Percentiles rank a stretch among this genome's conserved stretches.
These are phyloP conservation scores for Candida michaelii DNA, from an alignment of 805 yeast species.

Conservation along the genomic window DNA sequence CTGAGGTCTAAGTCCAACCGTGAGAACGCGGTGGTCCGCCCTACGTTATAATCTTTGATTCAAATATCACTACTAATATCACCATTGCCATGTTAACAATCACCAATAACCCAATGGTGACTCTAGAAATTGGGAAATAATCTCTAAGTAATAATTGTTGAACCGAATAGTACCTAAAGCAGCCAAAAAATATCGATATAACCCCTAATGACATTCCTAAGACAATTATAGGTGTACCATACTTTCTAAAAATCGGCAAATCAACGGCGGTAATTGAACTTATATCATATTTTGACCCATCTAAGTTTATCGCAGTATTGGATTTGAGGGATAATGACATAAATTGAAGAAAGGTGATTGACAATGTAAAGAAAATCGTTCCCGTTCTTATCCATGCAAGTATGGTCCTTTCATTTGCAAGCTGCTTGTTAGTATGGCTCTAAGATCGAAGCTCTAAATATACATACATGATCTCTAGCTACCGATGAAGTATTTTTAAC, in stretches of 20 bases:
- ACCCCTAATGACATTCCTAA: slow-evolving; percentile 19
- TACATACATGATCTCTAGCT: slow-evolving; percentile 41
- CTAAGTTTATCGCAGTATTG: slow-evolving; percentile 6
- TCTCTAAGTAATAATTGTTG: slow-evolving; percentile 22
- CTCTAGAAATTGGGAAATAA: slow-evolving; percentile 25
- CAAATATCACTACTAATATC: slow-evolving; percentile 20
- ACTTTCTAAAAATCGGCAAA: slow-evolving; percentile 9
- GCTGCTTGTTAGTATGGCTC: slow-evolving; percentile 20
- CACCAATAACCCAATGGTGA: slow-evolving; percentile 20
- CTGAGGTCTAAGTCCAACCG: too few relatives aligned
- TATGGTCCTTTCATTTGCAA: slow-evolving; percentile 36
- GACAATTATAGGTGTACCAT: slow-evolving; percentile 20
- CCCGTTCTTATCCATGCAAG: slow-evolving; percentile 31
- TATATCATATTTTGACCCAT: slow-evolving; percentile 6
- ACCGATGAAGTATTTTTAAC: slow-evolving; percentile 32
- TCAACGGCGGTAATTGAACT: not conserved
- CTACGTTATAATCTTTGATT: slow-evolving; percentile 11
- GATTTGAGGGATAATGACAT: slow-evolving; percentile 19
- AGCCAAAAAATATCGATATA: slow-evolving; percentile 22
- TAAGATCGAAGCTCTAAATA: not conserved
- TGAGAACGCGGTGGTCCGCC: not conserved
- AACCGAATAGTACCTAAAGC: slow-evolving; percentile 24
- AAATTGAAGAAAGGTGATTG: slow-evolving; percentile 24
- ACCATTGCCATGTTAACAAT: slow-evolving; percentile 19
- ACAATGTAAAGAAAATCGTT: slow-evolving; percentile 22